Evolutionary conservation across 2,329 filamentous ascomycete species (phyloP).

Genomic region (Orbilia brochopaga): DNA sequence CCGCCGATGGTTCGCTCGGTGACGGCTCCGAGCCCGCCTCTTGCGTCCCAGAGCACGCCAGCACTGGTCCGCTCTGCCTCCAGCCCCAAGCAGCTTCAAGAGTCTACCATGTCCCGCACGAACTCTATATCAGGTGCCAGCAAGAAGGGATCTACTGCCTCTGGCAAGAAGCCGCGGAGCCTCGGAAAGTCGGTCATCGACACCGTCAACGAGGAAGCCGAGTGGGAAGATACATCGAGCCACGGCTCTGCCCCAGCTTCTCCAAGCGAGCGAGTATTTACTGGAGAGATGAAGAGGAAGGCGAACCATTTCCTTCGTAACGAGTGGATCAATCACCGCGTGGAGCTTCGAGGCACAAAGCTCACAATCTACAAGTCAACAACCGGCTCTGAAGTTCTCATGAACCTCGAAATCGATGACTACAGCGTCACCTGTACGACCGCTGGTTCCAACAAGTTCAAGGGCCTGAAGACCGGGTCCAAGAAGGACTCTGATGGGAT

Average conservation of each 20-base stretch:
- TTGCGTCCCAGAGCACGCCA: constrained; percentile 39
- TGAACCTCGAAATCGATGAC: constrained; percentile 75
- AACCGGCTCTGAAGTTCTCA: constrained; percentile 53
- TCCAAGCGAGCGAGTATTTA: constrained; percentile 67
- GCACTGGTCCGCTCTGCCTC: constrained; percentile 37
- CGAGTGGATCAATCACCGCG: constrained; percentile 92
- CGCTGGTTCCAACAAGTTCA: constrained; percentile 78
- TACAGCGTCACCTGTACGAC: constrained; percentile 86
- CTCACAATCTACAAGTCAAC: constrained; percentile 72
- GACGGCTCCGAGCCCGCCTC: constrained; percentile 38
- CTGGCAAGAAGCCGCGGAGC: constrained; percentile 44
- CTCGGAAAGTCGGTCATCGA: constrained; percentile 51
- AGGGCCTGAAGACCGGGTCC: constrained; percentile 72
- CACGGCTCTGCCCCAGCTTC: constrained; percentile 51
- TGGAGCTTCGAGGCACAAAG: constrained; percentile 77
- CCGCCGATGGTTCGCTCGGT: constrained; percentile 32
- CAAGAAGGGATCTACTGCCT: constrained; percentile 18
- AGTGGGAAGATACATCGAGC: constrained; percentile 54
- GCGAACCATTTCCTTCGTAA: constrained; percentile 87
- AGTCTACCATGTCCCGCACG: constrained; percentile 17
- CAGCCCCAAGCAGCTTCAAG: constrained; percentile 33
- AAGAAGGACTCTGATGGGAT: constrained; percentile 68
- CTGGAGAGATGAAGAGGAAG: constrained; percentile 93
- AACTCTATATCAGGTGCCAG: constrained; percentile 39
- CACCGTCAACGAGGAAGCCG: constrained; percentile 54